Percentiles rank a stretch among this genome's conserved stretches.
phyloP scores from a whole-genome alignment of 179 eudicot genomes.

The Drosera spatulata region DNA sequence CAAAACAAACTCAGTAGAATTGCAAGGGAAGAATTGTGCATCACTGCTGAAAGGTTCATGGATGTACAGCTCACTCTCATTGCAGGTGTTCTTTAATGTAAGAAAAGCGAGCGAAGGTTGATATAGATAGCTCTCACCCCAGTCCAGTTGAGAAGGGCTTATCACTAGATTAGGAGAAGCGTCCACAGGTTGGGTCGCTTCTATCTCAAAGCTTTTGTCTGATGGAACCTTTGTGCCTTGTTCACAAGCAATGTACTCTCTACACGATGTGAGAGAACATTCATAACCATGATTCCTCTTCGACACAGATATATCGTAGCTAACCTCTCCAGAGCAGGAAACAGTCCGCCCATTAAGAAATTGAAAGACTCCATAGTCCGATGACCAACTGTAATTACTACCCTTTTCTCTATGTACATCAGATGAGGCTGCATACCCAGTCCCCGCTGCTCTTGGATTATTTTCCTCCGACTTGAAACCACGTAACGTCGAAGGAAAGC shows the following conservation, averaged over 20 bases:
- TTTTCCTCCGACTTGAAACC: slow-evolving; percentile 24
- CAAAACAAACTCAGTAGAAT: slow-evolving; percentile 44
- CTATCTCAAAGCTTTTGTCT: slow-evolving; percentile 20
- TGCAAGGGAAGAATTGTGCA: slow-evolving; percentile 72
- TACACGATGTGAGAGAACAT: slow-evolving; percentile 20
- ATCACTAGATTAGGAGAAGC: slow-evolving; percentile 39
- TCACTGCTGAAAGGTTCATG: slow-evolving; percentile 69
- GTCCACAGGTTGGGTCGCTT: slow-evolving; percentile 24
- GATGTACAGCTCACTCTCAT: slow-evolving; percentile 27
- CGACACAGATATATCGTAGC: slow-evolving; percentile 12
- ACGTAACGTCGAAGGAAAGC: slow-evolving; percentile 36
- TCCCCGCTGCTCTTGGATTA: slow-evolving; percentile 11
- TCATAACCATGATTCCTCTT: slow-evolving; percentile 13
- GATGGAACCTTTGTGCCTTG: slow-evolving; percentile 14
- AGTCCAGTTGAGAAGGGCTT: slow-evolving; percentile 50
- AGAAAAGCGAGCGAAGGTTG: slow-evolving; percentile 49
- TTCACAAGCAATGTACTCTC: slow-evolving; percentile 19
- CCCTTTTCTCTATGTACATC: slow-evolving; percentile 8
- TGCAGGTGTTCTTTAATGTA: slow-evolving; percentile 44
- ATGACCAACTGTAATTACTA: slow-evolving; percentile 33
- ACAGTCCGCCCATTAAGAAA: slow-evolving; percentile 30
- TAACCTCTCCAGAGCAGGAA: slow-evolving; percentile 45
- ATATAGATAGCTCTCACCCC: slow-evolving; percentile 61
- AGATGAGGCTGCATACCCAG: slow-evolving; percentile 18
- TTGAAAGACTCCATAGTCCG: slow-evolving; percentile 21